phyloP scores from a whole-genome alignment of 23 red algal genomes.

The Gracilaria gracilis region DNA sequence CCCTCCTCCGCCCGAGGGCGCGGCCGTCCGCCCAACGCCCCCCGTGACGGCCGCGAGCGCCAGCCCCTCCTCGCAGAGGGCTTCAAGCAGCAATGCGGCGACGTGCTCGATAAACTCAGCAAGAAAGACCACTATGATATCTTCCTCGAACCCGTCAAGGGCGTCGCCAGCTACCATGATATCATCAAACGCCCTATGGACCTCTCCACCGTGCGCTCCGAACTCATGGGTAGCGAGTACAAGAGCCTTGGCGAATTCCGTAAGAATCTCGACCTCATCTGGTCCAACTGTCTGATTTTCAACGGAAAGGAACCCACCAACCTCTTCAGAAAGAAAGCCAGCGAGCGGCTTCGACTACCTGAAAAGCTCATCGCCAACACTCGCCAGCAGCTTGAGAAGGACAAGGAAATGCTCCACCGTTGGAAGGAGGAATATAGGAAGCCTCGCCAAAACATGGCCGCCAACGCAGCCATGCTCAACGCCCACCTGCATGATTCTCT shows the following conservation, averaged over 20 bases:
- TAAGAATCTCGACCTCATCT: conserved; percentile 78
- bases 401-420: too few relatives aligned
- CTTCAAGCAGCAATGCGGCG: conserved; percentile 50
- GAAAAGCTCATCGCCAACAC: too few relatives aligned
- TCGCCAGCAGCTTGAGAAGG: too few relatives aligned
- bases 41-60: conserved; percentile 58
- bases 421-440: too few relatives aligned
- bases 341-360: too few relatives aligned
- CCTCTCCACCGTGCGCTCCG: too few relatives aligned
- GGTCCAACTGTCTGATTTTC: conserved; percentile 86
- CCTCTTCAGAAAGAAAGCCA: too few relatives aligned
- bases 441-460: too few relatives aligned
- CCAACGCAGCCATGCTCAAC: too few relatives aligned
- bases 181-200: too few relatives aligned
- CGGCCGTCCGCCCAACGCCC: conserved; percentile 59
- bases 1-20: conserved; percentile 43
- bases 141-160: conserved; percentile 80
- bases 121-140: conserved; percentile 74
- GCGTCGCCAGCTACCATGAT: conserved; percentile 69
- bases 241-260: conserved; percentile 72
- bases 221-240: conserved; percentile 62
- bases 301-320: too few relatives aligned
- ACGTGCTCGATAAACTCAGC: conserved; percentile 71
- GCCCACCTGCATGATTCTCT: too few relatives aligned
- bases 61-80: conserved; percentile 48